These are phyloP conservation scores for Leccinellum albellum DNA, from an alignment of 768 basidiomycete genomes.

Conservation along the genomic window DNA sequence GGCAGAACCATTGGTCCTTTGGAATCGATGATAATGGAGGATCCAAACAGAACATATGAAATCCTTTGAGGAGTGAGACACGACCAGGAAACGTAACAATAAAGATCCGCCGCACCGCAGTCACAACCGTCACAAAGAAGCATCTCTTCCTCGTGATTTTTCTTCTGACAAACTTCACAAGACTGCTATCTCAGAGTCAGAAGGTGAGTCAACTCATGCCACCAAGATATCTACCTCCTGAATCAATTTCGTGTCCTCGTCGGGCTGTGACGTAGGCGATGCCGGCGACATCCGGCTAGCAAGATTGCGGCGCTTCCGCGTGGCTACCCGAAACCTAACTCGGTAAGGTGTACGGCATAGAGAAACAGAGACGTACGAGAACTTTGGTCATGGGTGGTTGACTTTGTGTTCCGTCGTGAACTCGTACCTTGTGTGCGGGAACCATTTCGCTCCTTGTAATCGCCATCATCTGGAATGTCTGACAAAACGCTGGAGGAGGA, in stretches of 20 bases:
- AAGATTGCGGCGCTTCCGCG: constrained; percentile 29
- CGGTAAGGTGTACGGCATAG: constrained; percentile 6
- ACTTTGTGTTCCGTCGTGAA: constrained; percentile 51
- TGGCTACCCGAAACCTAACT: constrained; percentile 26
- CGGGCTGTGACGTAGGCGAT: constrained; percentile 23
- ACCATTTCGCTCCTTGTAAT: constrained; percentile 53
- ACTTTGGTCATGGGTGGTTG: constrained; percentile 48
- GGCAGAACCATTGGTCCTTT: constrained; percentile 95
- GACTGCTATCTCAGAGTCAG: constrained; percentile 52
- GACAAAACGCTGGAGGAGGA: constrained; percentile 74
- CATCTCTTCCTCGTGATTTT: constrained; percentile 87
- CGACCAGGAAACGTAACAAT: constrained; percentile 8
- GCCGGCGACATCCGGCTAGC: constrained; percentile 21
- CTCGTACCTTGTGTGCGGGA: constrained; percentile 36
- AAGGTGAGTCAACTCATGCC: constrained; percentile 3
- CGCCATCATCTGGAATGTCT: constrained; percentile 76
- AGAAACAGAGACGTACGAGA: constrained; percentile 30
- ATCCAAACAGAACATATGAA: constrained; percentile 95
- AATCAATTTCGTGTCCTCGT: constrained; percentile 41
- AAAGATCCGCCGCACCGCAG: constrained; percentile 47
- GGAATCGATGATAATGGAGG: constrained; percentile 85
- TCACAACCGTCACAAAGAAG: constrained; percentile 88
- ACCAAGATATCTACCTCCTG: constrained; percentile 47
- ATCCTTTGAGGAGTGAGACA: constrained; percentile 51
- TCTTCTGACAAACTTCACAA: constrained; percentile 92